Evolutionary conservation across 2,329 filamentous ascomycete genomes (phyloP).

Genomic region (Incumbomyces lentus): DNA sequence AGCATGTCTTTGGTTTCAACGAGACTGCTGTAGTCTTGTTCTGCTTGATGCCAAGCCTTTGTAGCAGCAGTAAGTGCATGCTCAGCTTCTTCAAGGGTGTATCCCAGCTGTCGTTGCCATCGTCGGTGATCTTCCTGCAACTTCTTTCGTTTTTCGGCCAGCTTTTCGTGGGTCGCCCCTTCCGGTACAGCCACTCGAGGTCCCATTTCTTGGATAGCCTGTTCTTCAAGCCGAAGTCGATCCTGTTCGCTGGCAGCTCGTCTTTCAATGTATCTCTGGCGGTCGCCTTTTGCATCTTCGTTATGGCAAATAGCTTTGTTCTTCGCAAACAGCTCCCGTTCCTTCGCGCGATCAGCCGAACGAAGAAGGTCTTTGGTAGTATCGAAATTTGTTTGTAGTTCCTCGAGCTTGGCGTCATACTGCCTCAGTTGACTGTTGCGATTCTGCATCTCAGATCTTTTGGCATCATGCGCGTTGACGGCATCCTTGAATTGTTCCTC

Average conservation of each 20-base stretch:
- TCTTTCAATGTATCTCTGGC: conserved; percentile 26
- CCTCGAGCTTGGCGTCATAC: conserved; percentile 26
- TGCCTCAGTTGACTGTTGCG: conserved; percentile 30
- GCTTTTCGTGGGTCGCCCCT: conserved; percentile 50
- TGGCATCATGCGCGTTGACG: conserved; percentile 32
- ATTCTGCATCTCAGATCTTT: conserved; percentile 30
- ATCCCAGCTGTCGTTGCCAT: conserved; percentile 50
- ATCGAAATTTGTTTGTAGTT: conserved; percentile 27
- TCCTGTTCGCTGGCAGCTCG: no score
- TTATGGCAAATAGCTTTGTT: conserved; percentile 49
- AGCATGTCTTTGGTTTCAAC: conserved; percentile 36
- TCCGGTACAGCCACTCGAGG: conserved; percentile 53
- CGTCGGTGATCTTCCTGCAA: conserved; percentile 50
- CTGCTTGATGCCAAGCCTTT: conserved; percentile 28
- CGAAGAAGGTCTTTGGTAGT: conserved; percentile 7
- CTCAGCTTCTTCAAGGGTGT: conserved; percentile 54
- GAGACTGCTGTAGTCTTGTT: conserved; percentile 29
- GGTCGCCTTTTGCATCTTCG: conserved; percentile 40
- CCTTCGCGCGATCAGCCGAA: conserved; percentile 24
- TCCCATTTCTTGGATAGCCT: conserved; percentile 31
- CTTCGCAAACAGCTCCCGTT: conserved; percentile 46
- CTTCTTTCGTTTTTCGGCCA: conserved; percentile 39
- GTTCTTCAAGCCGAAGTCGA: conserved; percentile 32
- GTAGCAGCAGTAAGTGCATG: conserved; percentile 32
- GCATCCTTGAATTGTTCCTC: conserved; percentile 41